Base-by-base conservation (phyloP, 2,329 filamentous ascomycete species). In the Aspergillus nomiae region DNA sequence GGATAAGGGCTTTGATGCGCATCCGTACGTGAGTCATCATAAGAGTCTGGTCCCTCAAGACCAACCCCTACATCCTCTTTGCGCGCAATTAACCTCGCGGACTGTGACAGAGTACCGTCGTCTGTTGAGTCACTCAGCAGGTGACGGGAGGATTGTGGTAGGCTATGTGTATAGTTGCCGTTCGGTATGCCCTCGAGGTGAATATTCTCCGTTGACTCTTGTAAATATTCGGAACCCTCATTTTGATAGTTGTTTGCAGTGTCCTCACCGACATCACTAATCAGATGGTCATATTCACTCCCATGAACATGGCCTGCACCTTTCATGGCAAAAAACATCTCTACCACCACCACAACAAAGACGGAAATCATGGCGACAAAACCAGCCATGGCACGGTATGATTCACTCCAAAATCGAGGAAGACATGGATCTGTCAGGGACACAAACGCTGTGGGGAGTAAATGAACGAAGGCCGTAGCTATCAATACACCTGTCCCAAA, bases 251-350 rank as follows among this genome's bases (percentile, higher is more conserved):
- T 62, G 34, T 61, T 64, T 53, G 70, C 54, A 34, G 66, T 67
- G 38, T 69, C 69, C 54, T 64, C 64, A 19, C 68, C 66, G 43
- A 69, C 63, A 30, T 73, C 73, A 32, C 71, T 67, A 51, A 80
- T 79, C 28, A 80, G 61, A 41, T 79, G 79, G 65, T 85, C 82
- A 65, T 84, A 86, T 63, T 85, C 84, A 36, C 76, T 81, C 14
- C 80, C 78, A 71, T 89, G 87, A 55, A 83, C 81, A 72, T 89
- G 87, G 19, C 82, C 82, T 10, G 86, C 87, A 6, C 87, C 87
- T 73, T 85, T 84, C 59, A 89, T 90, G 0, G 92, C 93, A 69
- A 98, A 89, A 75, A 93, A 92, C 80, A 95, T 96, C 77, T 98
- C 94, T 58, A 97, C 85, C 2, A 88, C 86, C 8, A 96, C 92